A percentile compares a stretch with the other conserved stretches of the same genome.
phyloP scores from a whole-genome alignment of 2,329 filamentous ascomycete species.

The Ascocoryne sarcoides region DNA sequence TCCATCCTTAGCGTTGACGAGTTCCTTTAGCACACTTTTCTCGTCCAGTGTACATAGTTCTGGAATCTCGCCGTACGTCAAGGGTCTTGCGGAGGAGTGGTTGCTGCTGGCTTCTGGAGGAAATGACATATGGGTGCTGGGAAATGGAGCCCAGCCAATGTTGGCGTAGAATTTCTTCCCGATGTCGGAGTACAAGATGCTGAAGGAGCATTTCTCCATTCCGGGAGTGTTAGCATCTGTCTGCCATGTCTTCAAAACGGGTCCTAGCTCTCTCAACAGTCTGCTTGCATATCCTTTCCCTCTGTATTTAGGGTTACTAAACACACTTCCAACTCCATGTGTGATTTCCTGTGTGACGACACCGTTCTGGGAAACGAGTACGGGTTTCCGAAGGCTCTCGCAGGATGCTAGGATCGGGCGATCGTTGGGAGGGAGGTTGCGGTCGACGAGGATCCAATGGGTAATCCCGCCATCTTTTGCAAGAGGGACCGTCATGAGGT shows the following conservation, averaged over 20 bases:
- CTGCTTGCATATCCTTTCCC: slow-evolving; percentile 68
- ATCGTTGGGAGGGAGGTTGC: slow-evolving; percentile 29
- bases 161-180: slow-evolving; percentile 73
- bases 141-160: slow-evolving; percentile 66
- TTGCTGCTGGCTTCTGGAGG: slow-evolving; percentile 28
- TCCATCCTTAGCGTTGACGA: slow-evolving; percentile 34
- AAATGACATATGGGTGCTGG: slow-evolving; percentile 64
- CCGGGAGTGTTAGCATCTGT: slow-evolving; percentile 31
- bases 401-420: slow-evolving; percentile 54
- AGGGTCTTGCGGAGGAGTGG: slow-evolving; percentile 12
- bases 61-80: slow-evolving; percentile 53
- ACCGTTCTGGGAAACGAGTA: slow-evolving; percentile 36
- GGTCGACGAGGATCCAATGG: slow-evolving; percentile 54
- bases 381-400: slow-evolving; percentile 54
- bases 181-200: slow-evolving; percentile 79
- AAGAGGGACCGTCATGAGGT: slow-evolving; percentile 49
- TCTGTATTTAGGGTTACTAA: slow-evolving; percentile 56
- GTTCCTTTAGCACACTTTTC: slow-evolving; percentile 43
- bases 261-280: slow-evolving; percentile 62
- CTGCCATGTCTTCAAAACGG: slow-evolving; percentile 43
- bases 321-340: slow-evolving; percentile 77
- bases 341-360: slow-evolving; percentile 47
- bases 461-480: slow-evolving; percentile 47
- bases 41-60: slow-evolving; percentile 58
- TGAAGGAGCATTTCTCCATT: slow-evolving; percentile 48